Evolutionary conservation across 495 filamentous ascomycete species (phyloP).

Genomic region (Neurospora terricola): DNA sequence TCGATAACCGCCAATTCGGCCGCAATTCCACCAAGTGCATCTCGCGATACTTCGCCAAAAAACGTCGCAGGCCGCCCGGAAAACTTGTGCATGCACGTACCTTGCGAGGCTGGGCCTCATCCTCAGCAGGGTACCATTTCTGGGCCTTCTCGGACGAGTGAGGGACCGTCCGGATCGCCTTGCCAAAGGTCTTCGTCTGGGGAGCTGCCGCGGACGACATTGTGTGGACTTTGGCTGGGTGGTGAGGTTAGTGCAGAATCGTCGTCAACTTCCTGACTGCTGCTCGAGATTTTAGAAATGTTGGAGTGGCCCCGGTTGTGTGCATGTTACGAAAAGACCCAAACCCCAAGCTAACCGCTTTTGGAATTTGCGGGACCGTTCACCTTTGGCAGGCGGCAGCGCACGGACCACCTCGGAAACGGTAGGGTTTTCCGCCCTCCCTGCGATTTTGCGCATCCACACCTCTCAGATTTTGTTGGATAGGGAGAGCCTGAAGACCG

Average conservation of each 20-base stretch:
- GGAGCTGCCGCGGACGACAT: slow-evolving; percentile 55
- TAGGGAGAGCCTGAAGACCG: slow-evolving; percentile 15
- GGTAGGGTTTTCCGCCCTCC: slow-evolving; percentile 29
- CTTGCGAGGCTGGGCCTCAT: slow-evolving; percentile 83
- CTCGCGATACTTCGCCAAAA: slow-evolving; percentile 4
- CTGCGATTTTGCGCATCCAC: slow-evolving; percentile 25
- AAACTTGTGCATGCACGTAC: slow-evolving; percentile 46
- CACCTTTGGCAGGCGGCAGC: slow-evolving; percentile 3
- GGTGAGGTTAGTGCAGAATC: slow-evolving; percentile 27
- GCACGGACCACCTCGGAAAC: slow-evolving; percentile 14
- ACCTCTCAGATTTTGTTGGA: slow-evolving; percentile 26
- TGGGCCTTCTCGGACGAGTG: slow-evolving; percentile 78
- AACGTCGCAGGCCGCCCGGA: neutral
- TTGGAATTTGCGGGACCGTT: slow-evolving; percentile 9
- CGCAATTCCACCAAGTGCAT: slow-evolving; percentile 9
- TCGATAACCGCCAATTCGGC: neutral
- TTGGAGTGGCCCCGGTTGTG: slow-evolving; percentile 21
- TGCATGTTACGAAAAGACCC: slow-evolving; percentile 23
- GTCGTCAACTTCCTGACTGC: slow-evolving; percentile 26
- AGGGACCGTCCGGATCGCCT: slow-evolving; percentile 85
- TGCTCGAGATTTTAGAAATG: slow-evolving; percentile 29
- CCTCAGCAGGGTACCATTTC: slow-evolving; percentile 99
- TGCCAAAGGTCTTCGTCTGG: slow-evolving; percentile 93
- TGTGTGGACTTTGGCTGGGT: slow-evolving; percentile 37
- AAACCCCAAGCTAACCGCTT: slow-evolving; percentile 29